Conservation (phyloP, 805 yeast species). For the Cephaloascus fragrans region DNA sequence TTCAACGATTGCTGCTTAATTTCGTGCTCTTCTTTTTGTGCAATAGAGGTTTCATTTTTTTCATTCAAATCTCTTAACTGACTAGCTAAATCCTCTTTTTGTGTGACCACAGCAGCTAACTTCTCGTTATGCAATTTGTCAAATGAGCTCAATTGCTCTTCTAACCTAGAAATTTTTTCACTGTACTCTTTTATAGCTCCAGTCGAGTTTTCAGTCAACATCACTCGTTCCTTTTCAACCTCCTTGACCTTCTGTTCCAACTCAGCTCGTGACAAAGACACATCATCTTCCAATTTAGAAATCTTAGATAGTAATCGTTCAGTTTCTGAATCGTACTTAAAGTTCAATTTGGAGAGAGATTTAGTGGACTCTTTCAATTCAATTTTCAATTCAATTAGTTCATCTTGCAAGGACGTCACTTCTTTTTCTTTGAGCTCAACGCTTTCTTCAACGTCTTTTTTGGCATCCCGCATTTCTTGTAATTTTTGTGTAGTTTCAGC, state of each 20-base stretch:
- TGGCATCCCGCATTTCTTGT: conserved; percentile 1
- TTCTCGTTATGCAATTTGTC: conserved; percentile 5
- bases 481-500: conserved; percentile 9
- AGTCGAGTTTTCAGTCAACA: conserved; percentile 39
- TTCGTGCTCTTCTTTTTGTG: conserved; percentile 1
- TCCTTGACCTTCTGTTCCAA: conserved; percentile 28
- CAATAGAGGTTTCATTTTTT: conserved; percentile 3
- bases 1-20: conserved; percentile 3
- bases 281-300: conserved; percentile 15
- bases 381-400: conserved; percentile 3
- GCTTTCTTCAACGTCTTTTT: background rate
- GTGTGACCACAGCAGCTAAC: conserved; percentile 6
- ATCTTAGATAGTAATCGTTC: conserved; percentile 9
- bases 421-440: conserved; percentile 1
- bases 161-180: conserved; percentile 32
- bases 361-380: conserved; percentile 6
- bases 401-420: background rate
- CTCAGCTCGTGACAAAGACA: conserved; percentile 17
- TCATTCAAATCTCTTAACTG: conserved; percentile 5
- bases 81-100: conserved; percentile 4
- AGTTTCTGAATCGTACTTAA: conserved; percentile 11
- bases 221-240: conserved; percentile 40
- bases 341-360: conserved; percentile 5
- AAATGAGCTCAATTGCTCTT: conserved; percentile 14
- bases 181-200: conserved; percentile 38